Evolutionary conservation across 306 rosid genomes (phyloP), one percentile per base, ranked within the genome.

Genomic region (Dicorynia guianensis): DNA sequence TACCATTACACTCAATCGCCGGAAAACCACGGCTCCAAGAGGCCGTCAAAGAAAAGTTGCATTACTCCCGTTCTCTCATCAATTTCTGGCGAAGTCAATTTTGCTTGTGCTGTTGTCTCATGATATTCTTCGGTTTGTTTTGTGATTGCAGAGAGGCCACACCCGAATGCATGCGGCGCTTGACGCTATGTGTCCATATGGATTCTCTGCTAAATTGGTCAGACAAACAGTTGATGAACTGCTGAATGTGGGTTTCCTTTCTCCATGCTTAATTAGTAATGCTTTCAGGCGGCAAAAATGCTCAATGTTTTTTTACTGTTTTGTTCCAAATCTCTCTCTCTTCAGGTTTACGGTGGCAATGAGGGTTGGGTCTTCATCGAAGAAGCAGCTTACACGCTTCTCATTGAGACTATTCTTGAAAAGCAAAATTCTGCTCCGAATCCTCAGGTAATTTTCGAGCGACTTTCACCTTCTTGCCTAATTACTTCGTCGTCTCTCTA

Each of bases 291-390:
- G 2, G 30, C 30, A 25, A 25, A 25, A 25, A 25, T 25, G 30
- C 2, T 25, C 30, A 25, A 25, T 25, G 30, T 2, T 25, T 25
- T 25, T 25, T 25, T 25, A 25, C 30, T 25, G 2, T 25, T 25
- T 25, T 25, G 30, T 25, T 25, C 30, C 30, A 25, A 25, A 25
- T 25, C 30, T 25, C 30, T 1, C 30, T 1, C 66, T 42, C 15
- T 78, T 62, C 76, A 88, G 91, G 78, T 87, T 56, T 91, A 88
- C 53, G 90, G 84, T 3, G 81, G 85, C 47, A 58, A 76, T 0
- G 78, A 62, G 0, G 91, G 91, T 0, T 91, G 93, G 93, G 53
- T 53, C 10, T 91, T 88, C 56, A 65, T 91, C 9, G 93, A 91
- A 76, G 89, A 78, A 0, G 66, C 50, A 3, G 63, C 82, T 61